These are phyloP conservation scores for Mycena rebaudengoi DNA, from an alignment of 768 basidiomycete genomes.

Conservation along the genomic window DNA sequence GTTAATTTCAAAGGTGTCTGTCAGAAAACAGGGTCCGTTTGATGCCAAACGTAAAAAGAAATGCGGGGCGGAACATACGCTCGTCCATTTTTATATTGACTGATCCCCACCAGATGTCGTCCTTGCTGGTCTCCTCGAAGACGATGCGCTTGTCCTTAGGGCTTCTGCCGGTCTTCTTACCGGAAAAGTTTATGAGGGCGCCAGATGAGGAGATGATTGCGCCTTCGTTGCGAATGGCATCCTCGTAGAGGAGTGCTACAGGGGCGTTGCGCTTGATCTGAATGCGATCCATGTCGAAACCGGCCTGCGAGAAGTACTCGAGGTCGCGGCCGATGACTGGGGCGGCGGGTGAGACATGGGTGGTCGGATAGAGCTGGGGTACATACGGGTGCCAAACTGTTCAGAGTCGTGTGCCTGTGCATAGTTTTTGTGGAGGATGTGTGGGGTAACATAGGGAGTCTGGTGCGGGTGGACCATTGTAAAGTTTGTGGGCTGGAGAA, in stretches of 20 bases:
- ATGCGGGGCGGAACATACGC: slow-evolving; percentile 66
- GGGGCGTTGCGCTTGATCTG: slow-evolving; percentile 95
- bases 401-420: slow-evolving; percentile 79
- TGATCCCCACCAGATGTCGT: slow-evolving; percentile 99
- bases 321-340: slow-evolving; percentile 92
- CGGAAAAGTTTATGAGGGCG: slow-evolving; percentile 99
- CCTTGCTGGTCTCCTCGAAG: slow-evolving; percentile 94
- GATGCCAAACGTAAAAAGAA: background rate
- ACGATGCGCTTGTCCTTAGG: slow-evolving; percentile 99
- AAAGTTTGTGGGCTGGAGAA: slow-evolving; percentile 18
- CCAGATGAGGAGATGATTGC: slow-evolving; percentile 97
- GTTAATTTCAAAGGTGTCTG: slow-evolving; percentile 98
- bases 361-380: slow-evolving; percentile 3
- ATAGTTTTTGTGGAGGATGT: slow-evolving; percentile 89
- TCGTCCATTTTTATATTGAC: slow-evolving; percentile 99
- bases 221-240: slow-evolving; percentile 97
- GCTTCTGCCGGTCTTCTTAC: slow-evolving; percentile 97
- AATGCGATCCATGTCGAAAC: slow-evolving; percentile 98
- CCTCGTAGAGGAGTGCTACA: slow-evolving; percentile 92
- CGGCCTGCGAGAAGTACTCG: slow-evolving; percentile 97
- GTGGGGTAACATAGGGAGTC: slow-evolving; percentile 88
- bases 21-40: slow-evolving; percentile 2
- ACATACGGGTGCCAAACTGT: slow-evolving; percentile 64
- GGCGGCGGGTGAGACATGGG: slow-evolving; percentile 18
- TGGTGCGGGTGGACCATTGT: slow-evolving; percentile 76